Base-by-base conservation (phyloP, 257 asterid species). In the Solanum tacnaense region DNA sequence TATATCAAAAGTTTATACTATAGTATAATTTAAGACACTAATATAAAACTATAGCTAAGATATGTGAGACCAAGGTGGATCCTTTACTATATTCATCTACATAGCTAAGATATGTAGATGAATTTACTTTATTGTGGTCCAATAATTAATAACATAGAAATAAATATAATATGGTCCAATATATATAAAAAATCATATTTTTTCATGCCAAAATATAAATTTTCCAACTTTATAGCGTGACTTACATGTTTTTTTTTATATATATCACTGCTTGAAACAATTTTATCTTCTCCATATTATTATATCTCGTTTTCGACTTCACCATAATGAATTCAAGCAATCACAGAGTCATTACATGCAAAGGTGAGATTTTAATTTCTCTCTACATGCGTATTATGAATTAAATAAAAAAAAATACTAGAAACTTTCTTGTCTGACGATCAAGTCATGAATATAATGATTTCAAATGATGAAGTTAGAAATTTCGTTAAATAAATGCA, bases 401-500 rank as follows among this genome's bases (percentile, higher is more conserved):
- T 20, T 73, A 7, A 32, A 73, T 9, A 72, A 73, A 44, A 11
- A 41, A 41, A 41, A 0, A 41, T 41, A 10, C 46, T 10, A 41
- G 52, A 44, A 44, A 0, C 4, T 41, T 44, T 44, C 5, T 44
- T 12, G 16, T 44, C 16, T 12, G 2, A 18, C 10, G n/a, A 6
- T 18, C 10, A 6, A 18, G 4, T 18, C 62, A 18, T 13, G 3
- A 15, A 18, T 56, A 56, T 56, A 18, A 56, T 56, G 4, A 56
- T 56, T 56, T 56, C n/a, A 56, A 6, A 56, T 5, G 4, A 18
- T 56, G 62, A 0, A 56, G 65, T 56, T 0, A 56, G 4, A 56
- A 56, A 2, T 56, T 56, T 56, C 65, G n/a, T 56, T 56, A 56
- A 56, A 46, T 29, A 27, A 21, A 20, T 88, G 88, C 92, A 94